A percentile compares a stretch with the other conserved stretches of the same genome.
phyloP scores from a whole-genome alignment of 441 rosid species.

The Iberis amara region DNA sequence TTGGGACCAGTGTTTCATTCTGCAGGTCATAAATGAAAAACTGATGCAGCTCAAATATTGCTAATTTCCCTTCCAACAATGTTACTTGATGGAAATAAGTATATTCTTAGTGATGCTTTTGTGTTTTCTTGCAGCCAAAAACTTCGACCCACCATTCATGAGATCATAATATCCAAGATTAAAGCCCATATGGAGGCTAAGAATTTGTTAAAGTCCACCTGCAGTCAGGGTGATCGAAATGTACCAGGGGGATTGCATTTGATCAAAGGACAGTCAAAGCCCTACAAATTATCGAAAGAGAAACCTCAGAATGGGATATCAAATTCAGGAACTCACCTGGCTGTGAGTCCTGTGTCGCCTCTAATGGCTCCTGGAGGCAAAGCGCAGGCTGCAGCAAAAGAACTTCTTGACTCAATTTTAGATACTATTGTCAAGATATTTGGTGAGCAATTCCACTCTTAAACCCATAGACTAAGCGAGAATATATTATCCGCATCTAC shows the following conservation, averaged over 20 bases:
- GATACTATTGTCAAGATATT: slow-evolving; percentile 75
- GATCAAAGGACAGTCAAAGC: slow-evolving; percentile 62
- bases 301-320: slow-evolving; percentile 80
- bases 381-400: slow-evolving; percentile 84
- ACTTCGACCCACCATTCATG: slow-evolving; percentile 93
- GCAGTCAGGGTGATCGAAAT: slow-evolving; percentile 48
- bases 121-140: slow-evolving; percentile 66
- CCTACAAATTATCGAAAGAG: slow-evolving; percentile 63
- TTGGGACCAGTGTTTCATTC: slow-evolving; percentile 7
- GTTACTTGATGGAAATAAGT: slow-evolving; percentile 13
- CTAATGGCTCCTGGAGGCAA: slow-evolving; percentile 96
- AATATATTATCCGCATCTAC: too few relatives aligned
- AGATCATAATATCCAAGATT: slow-evolving; percentile 81
- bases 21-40: slow-evolving; percentile 14
- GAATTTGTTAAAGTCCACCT: slow-evolving; percentile 57
- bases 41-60: slow-evolving; percentile 13
- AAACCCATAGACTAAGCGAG: not conserved
- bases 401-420: slow-evolving; percentile 89
- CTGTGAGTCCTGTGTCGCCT: slow-evolving; percentile 95
- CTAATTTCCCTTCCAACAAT: slow-evolving; percentile 14
- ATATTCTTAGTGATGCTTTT: slow-evolving; percentile 23
- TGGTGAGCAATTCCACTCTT: slow-evolving; percentile 48
- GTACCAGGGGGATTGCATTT: slow-evolving; percentile 42
- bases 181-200: slow-evolving; percentile 60
- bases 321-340: slow-evolving; percentile 54